Evolutionary conservation across 176 grass and related monocot genomes (phyloP).

Genomic region (Carex scoparia): DNA sequence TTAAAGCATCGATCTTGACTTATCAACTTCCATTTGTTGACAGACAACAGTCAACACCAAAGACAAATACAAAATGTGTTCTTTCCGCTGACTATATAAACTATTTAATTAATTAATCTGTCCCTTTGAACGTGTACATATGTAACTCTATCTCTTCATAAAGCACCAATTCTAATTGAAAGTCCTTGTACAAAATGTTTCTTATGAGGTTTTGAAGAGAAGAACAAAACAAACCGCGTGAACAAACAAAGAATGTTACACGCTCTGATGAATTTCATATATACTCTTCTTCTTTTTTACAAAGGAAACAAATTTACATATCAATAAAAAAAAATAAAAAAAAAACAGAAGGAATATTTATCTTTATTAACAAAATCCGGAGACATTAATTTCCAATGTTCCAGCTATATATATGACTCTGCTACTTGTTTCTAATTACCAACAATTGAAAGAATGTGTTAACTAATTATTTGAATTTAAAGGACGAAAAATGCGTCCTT

Average conservation of each 20-base stretch:
- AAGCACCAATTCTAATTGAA: neutral
- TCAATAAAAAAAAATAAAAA: neutral
- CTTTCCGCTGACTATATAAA: neutral
- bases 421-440: neutral
- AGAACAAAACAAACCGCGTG: neutral
- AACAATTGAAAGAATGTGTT: slow-evolving; percentile 32
- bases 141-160: too few species aligned
- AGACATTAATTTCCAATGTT: neutral
- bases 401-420: neutral
- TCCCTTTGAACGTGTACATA: neutral
- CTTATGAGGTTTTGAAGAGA: neutral
- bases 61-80: neutral
- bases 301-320: neutral
- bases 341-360: neutral
- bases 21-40: neutral
- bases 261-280: too few species aligned
- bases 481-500: neutral
- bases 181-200: neutral
- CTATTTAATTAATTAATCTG: neutral
- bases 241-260: neutral
- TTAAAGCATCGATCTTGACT: neutral
- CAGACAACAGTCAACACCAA: neutral
- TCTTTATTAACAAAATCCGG: neutral
- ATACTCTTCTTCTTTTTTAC: too few species aligned
- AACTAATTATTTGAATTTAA: neutral